These are phyloP conservation scores for Cyclostephanos invisitatus DNA, from an alignment of 108 stramenopile genomes.

Conservation along the genomic window DNA sequence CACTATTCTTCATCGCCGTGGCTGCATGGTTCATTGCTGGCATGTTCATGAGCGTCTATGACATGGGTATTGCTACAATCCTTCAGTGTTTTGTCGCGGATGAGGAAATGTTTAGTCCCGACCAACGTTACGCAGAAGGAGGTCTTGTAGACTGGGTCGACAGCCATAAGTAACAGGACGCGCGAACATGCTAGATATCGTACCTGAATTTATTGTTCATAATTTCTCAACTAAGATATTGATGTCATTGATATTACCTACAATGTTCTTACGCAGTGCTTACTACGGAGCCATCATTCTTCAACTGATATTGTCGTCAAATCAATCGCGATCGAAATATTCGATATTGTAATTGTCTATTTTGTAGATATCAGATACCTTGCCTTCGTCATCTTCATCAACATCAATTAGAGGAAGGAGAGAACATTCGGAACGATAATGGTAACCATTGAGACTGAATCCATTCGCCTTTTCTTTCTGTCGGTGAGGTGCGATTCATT, in stretches of 20 bases:
- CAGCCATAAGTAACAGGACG: constrained; percentile 15
- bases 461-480: too few species aligned
- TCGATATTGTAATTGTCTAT: too few species aligned
- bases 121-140: constrained; percentile 68
- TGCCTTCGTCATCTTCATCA: too few species aligned
- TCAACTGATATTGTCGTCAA: too few species aligned
- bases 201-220: background rate
- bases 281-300: too few species aligned
- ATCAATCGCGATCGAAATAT: too few species aligned
- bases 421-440: too few species aligned
- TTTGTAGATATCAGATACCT: too few species aligned
- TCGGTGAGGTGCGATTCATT: too few species aligned
- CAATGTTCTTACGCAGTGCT: background rate
- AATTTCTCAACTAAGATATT: background rate
- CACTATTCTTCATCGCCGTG: constrained; percentile 67
- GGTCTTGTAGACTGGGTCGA: constrained; percentile 41
- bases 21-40: constrained; percentile 58
- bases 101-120: constrained; percentile 85
- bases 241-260: background rate
- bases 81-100: constrained; percentile 90
- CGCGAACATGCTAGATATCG: background rate
- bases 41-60: constrained; percentile 67
- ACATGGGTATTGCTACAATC: constrained; percentile 81
- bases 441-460: too few species aligned
- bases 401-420: too few species aligned